Conservation (phyloP, 2,329 filamentous ascomycete genomes). For the Arthrobotrys conoides region DNA sequence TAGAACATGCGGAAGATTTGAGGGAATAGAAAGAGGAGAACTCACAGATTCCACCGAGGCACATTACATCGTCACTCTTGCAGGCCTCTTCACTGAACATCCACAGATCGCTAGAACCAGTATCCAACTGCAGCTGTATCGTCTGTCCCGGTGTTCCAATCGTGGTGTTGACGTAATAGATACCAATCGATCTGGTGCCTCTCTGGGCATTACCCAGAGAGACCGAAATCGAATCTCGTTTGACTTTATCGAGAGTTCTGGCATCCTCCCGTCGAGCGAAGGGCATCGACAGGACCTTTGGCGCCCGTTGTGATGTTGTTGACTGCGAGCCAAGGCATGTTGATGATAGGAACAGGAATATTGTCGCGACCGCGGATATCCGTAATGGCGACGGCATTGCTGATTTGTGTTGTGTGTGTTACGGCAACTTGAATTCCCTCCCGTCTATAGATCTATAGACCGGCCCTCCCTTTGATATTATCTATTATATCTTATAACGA, state of each 20-base stretch:
- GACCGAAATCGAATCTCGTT: constrained; percentile 43
- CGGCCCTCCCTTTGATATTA: not conserved
- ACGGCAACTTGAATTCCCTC: not conserved
- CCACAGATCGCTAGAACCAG: constrained; percentile 76
- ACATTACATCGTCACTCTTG: constrained; percentile 29
- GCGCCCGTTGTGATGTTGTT: not conserved
- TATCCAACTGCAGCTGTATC: constrained; percentile 74
- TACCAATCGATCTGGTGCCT: constrained; percentile 47
- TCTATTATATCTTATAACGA: not conserved
- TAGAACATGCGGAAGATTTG: no score
- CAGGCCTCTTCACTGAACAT: constrained; percentile 65
- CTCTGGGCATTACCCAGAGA: constrained; percentile 51
- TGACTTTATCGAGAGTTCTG: constrained; percentile 42
- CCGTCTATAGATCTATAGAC: no score
- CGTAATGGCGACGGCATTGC: constrained; percentile 28
- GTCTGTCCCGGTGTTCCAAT: constrained; percentile 73
- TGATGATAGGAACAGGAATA: constrained; percentile 40
- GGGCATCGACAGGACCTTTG: constrained; percentile 53
- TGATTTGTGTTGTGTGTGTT: constrained; percentile 17
- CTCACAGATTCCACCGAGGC: constrained; percentile 55
- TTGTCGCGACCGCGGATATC: constrained; percentile 33
- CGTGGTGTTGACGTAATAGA: constrained; percentile 72
- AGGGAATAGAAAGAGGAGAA: not conserved
- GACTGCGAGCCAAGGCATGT: constrained; percentile 30
- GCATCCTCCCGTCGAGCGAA: constrained; percentile 56